Conservation (phyloP, 75 land plant species). For the Sequoiadendron giganteum region DNA sequence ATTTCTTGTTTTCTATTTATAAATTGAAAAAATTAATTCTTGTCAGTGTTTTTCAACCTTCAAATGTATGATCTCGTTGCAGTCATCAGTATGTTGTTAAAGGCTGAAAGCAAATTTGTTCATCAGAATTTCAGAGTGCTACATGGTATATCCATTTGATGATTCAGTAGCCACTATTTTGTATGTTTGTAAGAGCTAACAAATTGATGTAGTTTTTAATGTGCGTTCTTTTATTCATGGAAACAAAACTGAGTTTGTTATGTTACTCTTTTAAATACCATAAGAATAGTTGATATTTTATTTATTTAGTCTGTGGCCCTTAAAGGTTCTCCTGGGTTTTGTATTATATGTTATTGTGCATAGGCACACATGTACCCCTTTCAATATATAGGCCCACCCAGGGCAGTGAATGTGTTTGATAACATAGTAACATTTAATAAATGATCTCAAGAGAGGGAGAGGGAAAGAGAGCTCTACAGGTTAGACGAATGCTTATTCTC, state of each 20-base stretch:
- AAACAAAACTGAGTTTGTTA: neutral
- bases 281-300: neutral
- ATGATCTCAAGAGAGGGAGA: neutral
- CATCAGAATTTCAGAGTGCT: neutral
- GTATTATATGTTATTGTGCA: neutral
- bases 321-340: neutral
- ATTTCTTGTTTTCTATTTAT: neutral
- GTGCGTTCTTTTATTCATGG: neutral
- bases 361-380: neutral
- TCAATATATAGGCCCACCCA: neutral
- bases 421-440: neutral
- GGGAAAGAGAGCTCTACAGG: too few relatives aligned
- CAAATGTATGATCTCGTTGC: neutral
- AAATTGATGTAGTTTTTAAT: neutral
- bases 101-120: neutral
- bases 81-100: neutral
- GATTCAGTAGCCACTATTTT: neutral
- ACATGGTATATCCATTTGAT: neutral
- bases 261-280: neutral
- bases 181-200: neutral
- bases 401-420: neutral
- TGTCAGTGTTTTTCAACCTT: neutral
- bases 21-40: neutral
- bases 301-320: neutral
- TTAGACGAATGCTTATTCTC: too few relatives aligned